Evolutionary conservation across 2,329 filamentous ascomycete species (phyloP), one percentile per base, ranked within the genome.

Genomic region (Aureobasidium sp.): DNA sequence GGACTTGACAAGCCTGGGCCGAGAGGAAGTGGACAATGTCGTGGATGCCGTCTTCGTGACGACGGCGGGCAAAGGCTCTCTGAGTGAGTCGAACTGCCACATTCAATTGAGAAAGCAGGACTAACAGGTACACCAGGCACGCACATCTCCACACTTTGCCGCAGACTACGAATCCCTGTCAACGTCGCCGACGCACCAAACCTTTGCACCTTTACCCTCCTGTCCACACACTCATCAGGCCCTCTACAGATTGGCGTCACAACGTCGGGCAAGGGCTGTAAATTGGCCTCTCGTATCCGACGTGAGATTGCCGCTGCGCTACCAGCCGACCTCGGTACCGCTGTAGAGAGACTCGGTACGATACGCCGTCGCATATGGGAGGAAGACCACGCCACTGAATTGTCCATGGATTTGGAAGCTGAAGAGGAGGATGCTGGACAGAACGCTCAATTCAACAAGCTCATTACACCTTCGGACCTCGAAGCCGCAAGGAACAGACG

Each of bases 31-130:
- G 11, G 86, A 84, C 65, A 71, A 77, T 60, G 84, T 95, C 5
- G 93, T 96, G 17, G 94, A 99, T 73, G 89, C 89, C 61, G 94
- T 99, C 42, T 97, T 97, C 74, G 86, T 97, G 40, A 96, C 91
- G 0, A 70, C 78, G 27, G 79, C 79, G 42, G 76, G 77, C 40
- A 80, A 76, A 64, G 75, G 80, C 72, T 76, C 67, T 68, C 71
- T 78, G 67, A 73, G 54, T 57, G 14, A 44, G 53, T 57, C 4
- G 12, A 8, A 17, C 8, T 56, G 27, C n/a, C 4, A 6, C 6
- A 24, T 29, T 22, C 35, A 14, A 15, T 35, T 6, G 9, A 12
- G 35, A 4, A 33, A 24, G 11, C 12, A 19, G 39, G 9, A 19
- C 39, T 45, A 12, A 57, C 7, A 6, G 2, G 2, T 44, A 11